phyloP scores from a whole-genome alignment of 495 filamentous ascomycete species.

The Aspergillus biplanus region DNA sequence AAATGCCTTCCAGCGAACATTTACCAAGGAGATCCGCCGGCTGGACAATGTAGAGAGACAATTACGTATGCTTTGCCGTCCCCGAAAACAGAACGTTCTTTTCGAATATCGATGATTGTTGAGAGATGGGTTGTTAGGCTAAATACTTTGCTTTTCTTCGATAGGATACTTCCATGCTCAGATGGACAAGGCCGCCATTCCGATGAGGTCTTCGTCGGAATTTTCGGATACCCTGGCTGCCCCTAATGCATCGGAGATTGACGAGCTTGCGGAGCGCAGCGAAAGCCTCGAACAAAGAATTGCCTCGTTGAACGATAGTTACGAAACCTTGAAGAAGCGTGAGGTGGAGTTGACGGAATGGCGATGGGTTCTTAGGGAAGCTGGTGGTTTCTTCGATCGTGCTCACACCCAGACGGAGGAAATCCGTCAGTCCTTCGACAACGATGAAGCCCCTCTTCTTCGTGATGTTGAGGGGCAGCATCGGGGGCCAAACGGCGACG shows the following conservation, averaged over 20 bases:
- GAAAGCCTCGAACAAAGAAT: slow-evolving; percentile 92
- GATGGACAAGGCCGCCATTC: slow-evolving; percentile 89
- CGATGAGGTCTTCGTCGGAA: slow-evolving; percentile 81
- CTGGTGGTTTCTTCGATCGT: slow-evolving; percentile 95
- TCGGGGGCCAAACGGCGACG: slow-evolving; percentile 67
- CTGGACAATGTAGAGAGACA: slow-evolving; percentile 98
- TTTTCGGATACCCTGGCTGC: slow-evolving; percentile 83
- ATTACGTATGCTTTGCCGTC: slow-evolving; percentile 67
- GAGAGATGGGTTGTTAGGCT: slow-evolving; percentile 5
- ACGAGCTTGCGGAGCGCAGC: slow-evolving; percentile 88
- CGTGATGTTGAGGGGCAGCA: slow-evolving; percentile 82
- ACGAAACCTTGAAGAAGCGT: slow-evolving; percentile 95
- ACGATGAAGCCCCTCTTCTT: slow-evolving; percentile 80
- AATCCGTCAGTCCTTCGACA: slow-evolving; percentile 87
- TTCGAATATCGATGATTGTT: too few relatives aligned
- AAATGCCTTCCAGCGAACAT: slow-evolving; percentile 93
- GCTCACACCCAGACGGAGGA: slow-evolving; percentile 96
- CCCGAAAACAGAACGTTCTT: not conserved
- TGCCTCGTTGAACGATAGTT: slow-evolving; percentile 90
- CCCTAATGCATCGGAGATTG: slow-evolving; percentile 89
- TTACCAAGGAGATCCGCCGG: slow-evolving; percentile 94
- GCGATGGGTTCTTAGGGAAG: slow-evolving; percentile 95
- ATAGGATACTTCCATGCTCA: slow-evolving; percentile 86
- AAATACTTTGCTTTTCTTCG: slow-evolving; percentile 4
- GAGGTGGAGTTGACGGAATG: slow-evolving; percentile 97